Evolutionary conservation across 805 yeast species (phyloP).

Genomic region (Kodamaea fukazawae): DNA sequence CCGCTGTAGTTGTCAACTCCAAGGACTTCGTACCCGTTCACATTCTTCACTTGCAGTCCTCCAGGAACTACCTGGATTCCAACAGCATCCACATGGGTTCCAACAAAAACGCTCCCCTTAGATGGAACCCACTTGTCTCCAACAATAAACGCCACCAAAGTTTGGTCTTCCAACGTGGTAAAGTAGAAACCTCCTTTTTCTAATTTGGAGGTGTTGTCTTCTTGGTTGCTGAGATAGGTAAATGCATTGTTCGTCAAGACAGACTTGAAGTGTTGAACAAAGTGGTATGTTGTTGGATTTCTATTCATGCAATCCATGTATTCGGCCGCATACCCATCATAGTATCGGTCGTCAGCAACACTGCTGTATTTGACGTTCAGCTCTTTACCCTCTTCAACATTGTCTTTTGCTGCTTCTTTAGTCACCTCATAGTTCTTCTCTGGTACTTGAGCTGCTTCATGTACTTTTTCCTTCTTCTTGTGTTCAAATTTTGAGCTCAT

Average conservation of each 20-base stretch:
- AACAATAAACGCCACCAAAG: constrained; percentile 36
- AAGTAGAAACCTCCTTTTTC: constrained; percentile 19
- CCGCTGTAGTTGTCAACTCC: constrained; percentile 45
- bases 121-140: constrained; percentile 37
- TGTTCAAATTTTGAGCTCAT: constrained; percentile 2
- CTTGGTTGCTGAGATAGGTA: constrained; percentile 23
- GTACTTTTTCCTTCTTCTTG: neutral
- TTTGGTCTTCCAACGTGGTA: constrained; percentile 30
- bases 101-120: constrained; percentile 27
- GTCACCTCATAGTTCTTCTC: neutral
- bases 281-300: constrained; percentile 45
- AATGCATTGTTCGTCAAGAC: constrained; percentile 29
- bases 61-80: constrained; percentile 34
- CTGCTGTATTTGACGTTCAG: neutral
- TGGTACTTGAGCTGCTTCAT: too few species aligned
- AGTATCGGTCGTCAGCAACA: constrained; percentile 10
- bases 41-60: constrained; percentile 14
- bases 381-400: neutral
- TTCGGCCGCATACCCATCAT: constrained; percentile 17
- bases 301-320: constrained; percentile 31
- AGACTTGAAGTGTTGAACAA: constrained; percentile 21
- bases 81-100: constrained; percentile 39
- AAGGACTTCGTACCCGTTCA: constrained; percentile 33
- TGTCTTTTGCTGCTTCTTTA: neutral
- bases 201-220: constrained; percentile 11